phyloP scores from a whole-genome alignment of 129 eudicot genomes.

The Pulicaria dysenterica region DNA sequence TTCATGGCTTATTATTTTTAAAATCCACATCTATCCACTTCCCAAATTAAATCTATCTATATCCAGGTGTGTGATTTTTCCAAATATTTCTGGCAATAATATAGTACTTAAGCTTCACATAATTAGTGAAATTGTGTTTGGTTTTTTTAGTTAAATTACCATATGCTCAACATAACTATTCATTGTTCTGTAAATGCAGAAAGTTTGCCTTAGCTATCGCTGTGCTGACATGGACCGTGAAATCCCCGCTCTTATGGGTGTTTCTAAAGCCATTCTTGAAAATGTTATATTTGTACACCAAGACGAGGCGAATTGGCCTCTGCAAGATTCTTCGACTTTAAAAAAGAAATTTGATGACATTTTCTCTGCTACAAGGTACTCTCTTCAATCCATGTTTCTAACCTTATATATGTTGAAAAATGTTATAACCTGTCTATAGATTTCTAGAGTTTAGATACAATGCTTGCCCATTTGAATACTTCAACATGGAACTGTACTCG shows the following conservation, averaged over 20 bases:
- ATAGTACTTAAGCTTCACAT: not conserved
- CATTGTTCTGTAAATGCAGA: constrained; percentile 53
- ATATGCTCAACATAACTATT: constrained; percentile 20
- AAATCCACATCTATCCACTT: not conserved
- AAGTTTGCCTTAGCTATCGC: constrained; percentile 97
- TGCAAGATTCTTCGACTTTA: constrained; percentile 88
- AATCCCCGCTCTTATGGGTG: constrained; percentile 99
- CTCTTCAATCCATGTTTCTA: constrained; percentile 20
- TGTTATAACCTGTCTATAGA: constrained; percentile 1
- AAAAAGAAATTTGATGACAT: constrained; percentile 98
- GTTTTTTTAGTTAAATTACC: not conserved
- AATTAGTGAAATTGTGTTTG: not conserved
- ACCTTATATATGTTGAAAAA: not conserved
- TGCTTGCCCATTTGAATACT: not conserved
- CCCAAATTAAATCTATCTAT: not conserved
- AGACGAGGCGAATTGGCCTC: constrained; percentile 99
- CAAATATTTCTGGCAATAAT: not conserved
- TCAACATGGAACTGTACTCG: not conserved
- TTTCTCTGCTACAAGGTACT: constrained; percentile 89
- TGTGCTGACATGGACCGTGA: constrained; percentile 99
- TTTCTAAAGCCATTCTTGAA: constrained; percentile 94
- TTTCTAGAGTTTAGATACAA: not conserved
- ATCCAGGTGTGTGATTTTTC: constrained; percentile 1
- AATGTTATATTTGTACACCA: constrained; percentile 98
- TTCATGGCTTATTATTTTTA: not conserved